Percentiles rank a stretch among this genome's conserved stretches.
These are phyloP conservation scores for Phytopythium chamaehyphon DNA, from an alignment of 352 stramenopile species.

Conservation along the genomic window DNA sequence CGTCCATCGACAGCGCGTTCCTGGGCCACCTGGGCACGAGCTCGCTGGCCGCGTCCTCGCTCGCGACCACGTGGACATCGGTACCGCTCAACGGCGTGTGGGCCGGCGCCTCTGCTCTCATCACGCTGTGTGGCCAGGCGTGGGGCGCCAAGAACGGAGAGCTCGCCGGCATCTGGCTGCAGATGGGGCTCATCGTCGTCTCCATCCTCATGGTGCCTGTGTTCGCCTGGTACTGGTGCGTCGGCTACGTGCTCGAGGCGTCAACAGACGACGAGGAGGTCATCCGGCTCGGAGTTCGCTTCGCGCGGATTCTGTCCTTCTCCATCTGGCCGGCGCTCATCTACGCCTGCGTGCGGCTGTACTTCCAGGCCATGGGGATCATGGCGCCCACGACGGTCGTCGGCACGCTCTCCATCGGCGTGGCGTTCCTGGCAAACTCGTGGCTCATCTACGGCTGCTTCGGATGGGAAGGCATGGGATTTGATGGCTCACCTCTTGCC, in stretches of 20 bases:
- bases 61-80: too few relatives aligned
- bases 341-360: slow-evolving; percentile 48
- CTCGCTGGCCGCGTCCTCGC: slow-evolving; percentile 55
- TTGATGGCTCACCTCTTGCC: slow-evolving; percentile 45
- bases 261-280: slow-evolving; percentile 40
- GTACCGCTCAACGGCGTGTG: too few relatives aligned
- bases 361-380: slow-evolving; percentile 62
- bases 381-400: slow-evolving; percentile 45
- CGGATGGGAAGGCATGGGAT: slow-evolving; percentile 42
- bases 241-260: slow-evolving; percentile 27
- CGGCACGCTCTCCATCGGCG: slow-evolving; percentile 35
- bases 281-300: slow-evolving; percentile 35
- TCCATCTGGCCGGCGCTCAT: slow-evolving; percentile 42
- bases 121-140: too few relatives aligned
- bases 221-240: slow-evolving; percentile 30
- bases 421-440: slow-evolving; percentile 40
- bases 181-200: too few relatives aligned
- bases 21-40: slow-evolving; percentile 60
- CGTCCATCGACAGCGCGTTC: too few relatives aligned
- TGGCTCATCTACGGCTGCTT: slow-evolving; percentile 24
- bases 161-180: too few relatives aligned
- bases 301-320: slow-evolving; percentile 47
- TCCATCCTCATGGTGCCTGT: slow-evolving; percentile 39
- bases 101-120: too few relatives aligned
- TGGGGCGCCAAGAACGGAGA: too few relatives aligned